These are phyloP conservation scores for Volutella citrinella DNA, from an alignment of 2,329 filamentous ascomycete species.

Conservation along the genomic window DNA sequence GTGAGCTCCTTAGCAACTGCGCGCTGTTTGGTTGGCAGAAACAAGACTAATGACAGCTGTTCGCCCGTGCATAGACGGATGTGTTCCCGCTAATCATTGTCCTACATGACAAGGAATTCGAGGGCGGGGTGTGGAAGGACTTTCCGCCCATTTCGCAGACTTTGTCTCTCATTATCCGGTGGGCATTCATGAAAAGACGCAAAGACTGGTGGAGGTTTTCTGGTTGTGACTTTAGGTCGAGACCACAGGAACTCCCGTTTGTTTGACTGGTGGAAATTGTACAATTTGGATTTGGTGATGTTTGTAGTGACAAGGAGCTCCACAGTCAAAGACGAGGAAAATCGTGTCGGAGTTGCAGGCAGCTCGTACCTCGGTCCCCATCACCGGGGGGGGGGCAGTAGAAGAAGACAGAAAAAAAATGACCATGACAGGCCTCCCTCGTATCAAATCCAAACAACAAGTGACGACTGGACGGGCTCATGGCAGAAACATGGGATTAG, in stretches of 20 bases:
- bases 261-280: no score
- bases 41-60: not conserved
- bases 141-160: conserved; percentile 29
- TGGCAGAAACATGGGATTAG: no score
- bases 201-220: conserved; percentile 36
- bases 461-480: no score
- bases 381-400: no score
- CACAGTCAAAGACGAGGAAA: no score
- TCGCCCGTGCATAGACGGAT: conserved; percentile 16
- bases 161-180: conserved; percentile 27
- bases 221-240: conserved; percentile 26
- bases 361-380: no score
- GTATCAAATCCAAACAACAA: no score
- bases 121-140: conserved; percentile 21
- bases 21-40: not conserved
- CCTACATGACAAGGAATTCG: conserved; percentile 26
- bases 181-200: conserved; percentile 31
- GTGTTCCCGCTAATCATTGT: conserved; percentile 21
- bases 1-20: not conserved
- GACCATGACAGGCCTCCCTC: no score
- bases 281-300: no score
- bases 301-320: no score
- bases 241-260: conserved; percentile 34
- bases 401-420: no score
- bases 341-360: no score